phyloP scores from a whole-genome alignment of 345 rosid genomes.

The Viola odorata region DNA sequence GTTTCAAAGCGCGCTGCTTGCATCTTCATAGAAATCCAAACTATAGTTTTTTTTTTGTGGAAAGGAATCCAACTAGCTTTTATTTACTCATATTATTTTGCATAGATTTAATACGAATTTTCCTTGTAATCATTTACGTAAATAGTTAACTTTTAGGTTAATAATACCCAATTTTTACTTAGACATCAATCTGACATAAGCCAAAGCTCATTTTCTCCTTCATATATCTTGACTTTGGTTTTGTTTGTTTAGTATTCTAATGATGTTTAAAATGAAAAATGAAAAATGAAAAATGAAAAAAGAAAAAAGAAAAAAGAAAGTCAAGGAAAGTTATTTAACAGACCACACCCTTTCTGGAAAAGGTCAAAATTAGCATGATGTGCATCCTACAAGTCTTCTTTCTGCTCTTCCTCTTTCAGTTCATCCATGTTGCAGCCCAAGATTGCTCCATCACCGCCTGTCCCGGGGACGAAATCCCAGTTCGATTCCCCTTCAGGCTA shows the following conservation, averaged over 20 bases:
- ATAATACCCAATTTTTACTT: background rate
- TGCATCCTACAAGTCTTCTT: background rate
- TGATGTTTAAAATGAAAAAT: background rate
- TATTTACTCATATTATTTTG: no score
- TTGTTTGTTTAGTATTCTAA: constrained; percentile 3
- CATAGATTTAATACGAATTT: no score
- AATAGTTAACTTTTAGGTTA: background rate
- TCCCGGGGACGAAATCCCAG: background rate
- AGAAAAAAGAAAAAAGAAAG: no score
- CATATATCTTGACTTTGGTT: constrained; percentile 18
- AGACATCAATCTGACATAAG: background rate
- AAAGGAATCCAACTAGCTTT: no score
- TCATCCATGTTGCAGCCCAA: background rate
- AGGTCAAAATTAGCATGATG: constrained; percentile 9
- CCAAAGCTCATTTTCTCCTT: background rate
- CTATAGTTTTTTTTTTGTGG: no score
- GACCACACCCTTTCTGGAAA: constrained; percentile 11
- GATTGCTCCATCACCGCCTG: background rate
- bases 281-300: no score
- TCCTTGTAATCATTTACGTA: background rate
- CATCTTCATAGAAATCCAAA: no score
- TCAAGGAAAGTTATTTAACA: constrained; percentile 1
- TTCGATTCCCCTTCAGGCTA: background rate
- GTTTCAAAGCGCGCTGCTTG: no score
- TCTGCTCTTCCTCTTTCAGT: background rate